A percentile compares a stretch with the other conserved stretches of the same genome.
Conservation (phyloP, 805 yeast species). For the Cyberlindnera americana region DNA sequence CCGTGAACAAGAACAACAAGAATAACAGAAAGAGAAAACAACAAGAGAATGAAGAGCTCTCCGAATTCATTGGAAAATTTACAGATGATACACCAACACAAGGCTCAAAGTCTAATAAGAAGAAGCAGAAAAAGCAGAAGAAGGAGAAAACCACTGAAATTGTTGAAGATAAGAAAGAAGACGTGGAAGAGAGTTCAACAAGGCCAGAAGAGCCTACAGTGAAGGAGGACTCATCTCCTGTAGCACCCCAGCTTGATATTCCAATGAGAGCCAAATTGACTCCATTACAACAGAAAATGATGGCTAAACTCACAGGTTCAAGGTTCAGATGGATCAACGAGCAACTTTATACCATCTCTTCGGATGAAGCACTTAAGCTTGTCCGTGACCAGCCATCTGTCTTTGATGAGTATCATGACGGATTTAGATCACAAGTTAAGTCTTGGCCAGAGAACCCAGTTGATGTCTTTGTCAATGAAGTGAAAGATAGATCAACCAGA, state of each 20-base stretch:
- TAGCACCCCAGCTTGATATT: slow-evolving; percentile 19
- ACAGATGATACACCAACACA: slow-evolving; percentile 1
- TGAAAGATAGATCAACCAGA: slow-evolving; percentile 54
- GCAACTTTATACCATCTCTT: slow-evolving; percentile 84
- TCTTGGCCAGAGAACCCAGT: slow-evolving; percentile 99
- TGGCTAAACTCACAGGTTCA: slow-evolving; percentile 90
- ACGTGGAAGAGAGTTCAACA: neutral
- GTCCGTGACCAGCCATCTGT: slow-evolving; percentile 79
- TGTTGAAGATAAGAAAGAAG: neutral
- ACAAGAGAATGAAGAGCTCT: slow-evolving; percentile 11
- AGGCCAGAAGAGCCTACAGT: slow-evolving; percentile 1
- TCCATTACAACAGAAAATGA: slow-evolving; percentile 91
- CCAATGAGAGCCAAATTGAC: slow-evolving; percentile 51
- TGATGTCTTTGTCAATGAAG: slow-evolving; percentile 75
- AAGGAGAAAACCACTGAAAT: slow-evolving; percentile 6
- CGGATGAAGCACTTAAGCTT: slow-evolving; percentile 70
- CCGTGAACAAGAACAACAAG: slow-evolving; percentile 23
- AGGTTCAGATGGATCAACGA: slow-evolving; percentile 98
- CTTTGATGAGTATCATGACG: slow-evolving; percentile 92
- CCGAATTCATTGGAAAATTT: slow-evolving; percentile 3
- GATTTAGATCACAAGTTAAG: slow-evolving; percentile 92
- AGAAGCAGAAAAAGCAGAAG: slow-evolving; percentile 13
- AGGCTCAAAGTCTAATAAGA: slow-evolving; percentile 10
- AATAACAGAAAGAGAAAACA: slow-evolving; percentile 25
- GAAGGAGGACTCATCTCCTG: slow-evolving; percentile 11